A percentile compares a stretch with the other conserved stretches of the same genome.
phyloP scores from a whole-genome alignment of 352 stramenopile species.

The Phytopythium vexans region DNA sequence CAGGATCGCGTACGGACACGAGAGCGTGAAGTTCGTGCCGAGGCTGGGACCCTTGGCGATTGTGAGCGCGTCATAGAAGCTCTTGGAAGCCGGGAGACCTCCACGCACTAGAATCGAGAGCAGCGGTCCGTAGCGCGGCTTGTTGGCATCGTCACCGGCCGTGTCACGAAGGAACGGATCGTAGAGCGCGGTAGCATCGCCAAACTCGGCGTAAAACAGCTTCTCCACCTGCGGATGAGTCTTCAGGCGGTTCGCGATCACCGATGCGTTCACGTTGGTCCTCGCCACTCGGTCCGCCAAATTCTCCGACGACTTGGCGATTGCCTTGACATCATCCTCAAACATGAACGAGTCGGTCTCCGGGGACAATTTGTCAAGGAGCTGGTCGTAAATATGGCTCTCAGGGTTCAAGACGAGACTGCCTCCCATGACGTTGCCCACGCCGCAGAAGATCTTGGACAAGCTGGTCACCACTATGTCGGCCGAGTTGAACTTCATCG shows the following conservation, averaged over 20 bases:
- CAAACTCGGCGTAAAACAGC: slow-evolving; percentile 83
- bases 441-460: slow-evolving; percentile 93
- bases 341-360: slow-evolving; percentile 55
- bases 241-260: slow-evolving; percentile 67
- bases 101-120: slow-evolving; percentile 86
- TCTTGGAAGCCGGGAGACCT: slow-evolving; percentile 52
- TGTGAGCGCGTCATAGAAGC: slow-evolving; percentile 88
- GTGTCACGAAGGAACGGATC: slow-evolving; percentile 43
- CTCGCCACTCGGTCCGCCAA: slow-evolving; percentile 65
- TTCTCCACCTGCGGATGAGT: slow-evolving; percentile 75
- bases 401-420: slow-evolving; percentile 87
- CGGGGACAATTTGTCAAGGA: slow-evolving; percentile 30
- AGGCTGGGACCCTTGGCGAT: slow-evolving; percentile 87
- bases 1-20: slow-evolving; percentile 91
- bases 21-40: slow-evolving; percentile 93
- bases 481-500: slow-evolving; percentile 66
- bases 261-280: slow-evolving; percentile 78
- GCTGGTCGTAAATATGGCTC: slow-evolving; percentile 36
- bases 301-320: slow-evolving; percentile 57
- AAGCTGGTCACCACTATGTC: slow-evolving; percentile 92
- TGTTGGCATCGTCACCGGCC: slow-evolving; percentile 2
- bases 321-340: slow-evolving; percentile 48
- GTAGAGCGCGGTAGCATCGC: slow-evolving; percentile 51
- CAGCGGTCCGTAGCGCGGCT: slow-evolving; percentile 76
- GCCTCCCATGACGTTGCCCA: slow-evolving; percentile 89